A percentile compares a stretch with the other conserved stretches of the same genome.
Evolutionary conservation across 495 filamentous ascomycete species (phyloP).

Genomic region (Friedmanniomyces simplex): DNA sequence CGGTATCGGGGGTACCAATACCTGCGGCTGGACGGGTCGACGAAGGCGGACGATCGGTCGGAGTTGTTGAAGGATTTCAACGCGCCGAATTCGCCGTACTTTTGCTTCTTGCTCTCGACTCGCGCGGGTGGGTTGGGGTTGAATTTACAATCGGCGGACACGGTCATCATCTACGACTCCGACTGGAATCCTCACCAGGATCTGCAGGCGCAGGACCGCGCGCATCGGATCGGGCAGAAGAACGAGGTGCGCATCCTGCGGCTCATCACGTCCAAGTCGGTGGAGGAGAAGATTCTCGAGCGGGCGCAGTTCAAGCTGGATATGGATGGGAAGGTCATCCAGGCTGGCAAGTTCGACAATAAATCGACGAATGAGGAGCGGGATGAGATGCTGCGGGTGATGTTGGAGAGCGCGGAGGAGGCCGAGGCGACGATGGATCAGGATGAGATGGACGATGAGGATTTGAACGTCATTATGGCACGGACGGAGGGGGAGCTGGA

Average conservation of each 20-base stretch:
- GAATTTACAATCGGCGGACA: conserved; percentile 94
- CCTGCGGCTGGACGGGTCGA: conserved; percentile 87
- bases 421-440: conserved; percentile 77
- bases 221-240: conserved; percentile 99
- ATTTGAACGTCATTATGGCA: conserved; percentile 67
- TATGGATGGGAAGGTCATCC: conserved; percentile 98
- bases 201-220: conserved; percentile 97
- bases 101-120: conserved; percentile 97
- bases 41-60: conserved; percentile 94
- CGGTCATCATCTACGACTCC: conserved; percentile 98
- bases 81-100: conserved; percentile 77
- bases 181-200: conserved; percentile 99
- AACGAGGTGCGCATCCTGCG: conserved; percentile 96
- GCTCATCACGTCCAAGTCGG: conserved; percentile 89
- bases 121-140: conserved; percentile 96
- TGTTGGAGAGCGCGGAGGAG: conserved; percentile 80
- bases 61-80: conserved; percentile 84
- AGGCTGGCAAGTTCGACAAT: conserved; percentile 98
- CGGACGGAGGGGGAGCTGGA: conserved; percentile 32
- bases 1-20: conserved; percentile 72
- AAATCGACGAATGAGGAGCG: conserved; percentile 98
- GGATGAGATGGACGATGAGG: conserved; percentile 86
- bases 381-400: conserved; percentile 84
- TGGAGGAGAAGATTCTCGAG: conserved; percentile 97
- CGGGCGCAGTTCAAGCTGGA: conserved; percentile 95